phyloP scores from a whole-genome alignment of 331 rosid species.

The Stylosanthes scabra region DNA sequence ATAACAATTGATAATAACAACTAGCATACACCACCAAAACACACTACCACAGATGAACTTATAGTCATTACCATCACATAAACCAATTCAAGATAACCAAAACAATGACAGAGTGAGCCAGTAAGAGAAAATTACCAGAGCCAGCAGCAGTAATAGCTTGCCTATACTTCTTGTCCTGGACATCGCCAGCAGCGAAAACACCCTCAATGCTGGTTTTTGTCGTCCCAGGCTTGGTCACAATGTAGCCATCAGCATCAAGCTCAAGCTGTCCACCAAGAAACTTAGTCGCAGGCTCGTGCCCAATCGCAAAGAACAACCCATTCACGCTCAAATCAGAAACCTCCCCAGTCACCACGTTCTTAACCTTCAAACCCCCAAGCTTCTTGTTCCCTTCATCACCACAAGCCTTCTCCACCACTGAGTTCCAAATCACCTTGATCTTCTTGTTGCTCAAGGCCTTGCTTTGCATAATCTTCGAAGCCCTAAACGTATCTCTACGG shows the following conservation, averaged over 20 bases:
- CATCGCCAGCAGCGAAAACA: constrained; percentile 92
- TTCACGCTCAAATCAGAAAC: constrained; percentile 72
- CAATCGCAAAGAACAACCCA: constrained; percentile 86
- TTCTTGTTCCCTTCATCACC: constrained; percentile 47
- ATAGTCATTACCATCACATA: neutral
- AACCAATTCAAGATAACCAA: neutral
- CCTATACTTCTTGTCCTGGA: constrained; percentile 93
- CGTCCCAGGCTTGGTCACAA: constrained; percentile 72
- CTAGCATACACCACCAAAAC: constrained; percentile 5
- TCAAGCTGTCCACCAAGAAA: constrained; percentile 74
- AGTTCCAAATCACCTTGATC: constrained; percentile 75
- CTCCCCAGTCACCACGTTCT: constrained; percentile 57
- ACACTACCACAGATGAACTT: neutral
- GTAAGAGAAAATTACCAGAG: constrained; percentile 54
- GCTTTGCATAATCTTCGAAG: constrained; percentile 88
- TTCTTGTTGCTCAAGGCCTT: constrained; percentile 67
- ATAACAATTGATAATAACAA: constrained; percentile 11
- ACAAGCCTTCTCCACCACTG: constrained; percentile 67
- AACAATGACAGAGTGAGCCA: neutral
- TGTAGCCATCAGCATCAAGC: constrained; percentile 75
- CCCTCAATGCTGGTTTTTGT: constrained; percentile 76
- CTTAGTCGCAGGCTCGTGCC: constrained; percentile 91
- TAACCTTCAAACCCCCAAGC: constrained; percentile 76
- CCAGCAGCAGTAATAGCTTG: constrained; percentile 94
- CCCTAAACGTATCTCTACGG: constrained; percentile 75